phyloP scores from a whole-genome alignment of 805 yeast species.

The Starmerella powellii region DNA sequence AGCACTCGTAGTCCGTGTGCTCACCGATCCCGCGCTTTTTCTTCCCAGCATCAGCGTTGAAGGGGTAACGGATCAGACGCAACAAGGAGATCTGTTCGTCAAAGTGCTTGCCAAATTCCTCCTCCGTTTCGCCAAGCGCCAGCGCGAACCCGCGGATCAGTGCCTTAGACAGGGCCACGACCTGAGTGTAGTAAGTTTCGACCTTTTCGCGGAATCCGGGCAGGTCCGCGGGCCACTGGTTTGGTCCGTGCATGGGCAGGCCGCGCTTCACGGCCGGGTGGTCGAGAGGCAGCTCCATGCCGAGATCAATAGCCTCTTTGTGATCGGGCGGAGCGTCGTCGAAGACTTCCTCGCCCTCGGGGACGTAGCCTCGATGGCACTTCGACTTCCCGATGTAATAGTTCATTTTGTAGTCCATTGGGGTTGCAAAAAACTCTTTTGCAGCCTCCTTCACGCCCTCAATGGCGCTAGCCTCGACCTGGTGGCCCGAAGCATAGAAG shows the following conservation, averaged over 20 bases:
- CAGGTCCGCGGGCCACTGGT: constrained; percentile 40
- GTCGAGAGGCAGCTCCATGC: constrained; percentile 22
- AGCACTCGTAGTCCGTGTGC: constrained; percentile 42
- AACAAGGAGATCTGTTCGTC: constrained; percentile 25
- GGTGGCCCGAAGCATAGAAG: constrained; percentile 37
- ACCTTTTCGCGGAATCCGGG: constrained; percentile 38
- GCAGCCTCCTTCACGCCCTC: constrained; percentile 33
- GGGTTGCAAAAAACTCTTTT: constrained; percentile 36
- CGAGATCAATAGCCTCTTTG: constrained; percentile 53
- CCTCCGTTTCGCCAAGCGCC: constrained; percentile 39
- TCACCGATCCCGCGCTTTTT: constrained; percentile 47
- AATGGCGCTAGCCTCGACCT: not conserved
- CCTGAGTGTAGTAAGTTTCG: constrained; percentile 34
- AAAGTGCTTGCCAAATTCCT: constrained; percentile 39
- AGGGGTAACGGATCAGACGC: constrained; percentile 48
- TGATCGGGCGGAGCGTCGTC: constrained; percentile 33
- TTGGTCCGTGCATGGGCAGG: constrained; percentile 41
- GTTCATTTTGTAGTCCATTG: constrained; percentile 35
- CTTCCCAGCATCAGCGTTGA: constrained; percentile 4
- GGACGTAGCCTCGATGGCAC: constrained; percentile 33
- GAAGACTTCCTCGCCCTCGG: constrained; percentile 14
- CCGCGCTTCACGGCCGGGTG: constrained; percentile 31
- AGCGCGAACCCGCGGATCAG: constrained; percentile 43
- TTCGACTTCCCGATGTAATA: constrained; percentile 38
- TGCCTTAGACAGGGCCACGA: constrained; percentile 35